A percentile compares a stretch with the other conserved stretches of the same genome.
These are phyloP conservation scores for Cladosporium halotolerans DNA, from an alignment of 2,329 filamentous ascomycete species.

Conservation along the genomic window DNA sequence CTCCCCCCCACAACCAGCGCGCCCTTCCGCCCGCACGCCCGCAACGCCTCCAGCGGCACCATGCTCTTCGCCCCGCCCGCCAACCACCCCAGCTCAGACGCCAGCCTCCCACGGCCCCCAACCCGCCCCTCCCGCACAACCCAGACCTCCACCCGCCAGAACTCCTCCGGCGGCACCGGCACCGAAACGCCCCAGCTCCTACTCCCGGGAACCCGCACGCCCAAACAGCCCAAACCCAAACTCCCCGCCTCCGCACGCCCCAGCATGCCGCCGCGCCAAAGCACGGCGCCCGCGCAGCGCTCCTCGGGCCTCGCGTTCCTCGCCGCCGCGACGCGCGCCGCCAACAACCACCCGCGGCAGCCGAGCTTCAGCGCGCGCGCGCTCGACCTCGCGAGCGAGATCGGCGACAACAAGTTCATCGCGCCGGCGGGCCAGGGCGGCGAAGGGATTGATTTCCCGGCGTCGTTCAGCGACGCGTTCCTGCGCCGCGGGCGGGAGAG, in stretches of 20 bases:
- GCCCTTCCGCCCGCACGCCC: conserved; percentile 49
- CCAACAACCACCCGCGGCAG: conserved; percentile 32
- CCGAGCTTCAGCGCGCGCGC: conserved; percentile 59
- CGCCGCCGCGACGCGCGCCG: conserved; percentile 12
- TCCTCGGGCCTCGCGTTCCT: conserved; percentile 23
- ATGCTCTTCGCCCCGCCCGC: conserved; percentile 70
- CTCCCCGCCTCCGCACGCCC: conserved; percentile 5
- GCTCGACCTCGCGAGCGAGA: conserved; percentile 67
- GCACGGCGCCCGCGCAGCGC: conserved; percentile 17
- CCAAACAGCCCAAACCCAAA: conserved; percentile 48
- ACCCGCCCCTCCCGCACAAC: conserved; percentile 15
- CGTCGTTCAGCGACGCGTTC: conserved; percentile 45
- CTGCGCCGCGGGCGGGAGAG: conserved; percentile 30
- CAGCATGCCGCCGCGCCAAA: conserved; percentile 14
- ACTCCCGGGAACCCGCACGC: conserved; percentile 2
- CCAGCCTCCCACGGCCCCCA: conserved; percentile 31
- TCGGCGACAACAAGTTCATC: conserved; percentile 56
- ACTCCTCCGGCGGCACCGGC: conserved; percentile 31
- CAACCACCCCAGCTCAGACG: conserved; percentile 23
- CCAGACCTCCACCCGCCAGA: conserved; percentile 21
- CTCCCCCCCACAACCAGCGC: conserved; percentile 28
- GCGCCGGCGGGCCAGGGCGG: conserved; percentile 39
- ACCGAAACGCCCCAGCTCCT: conserved; percentile 28
- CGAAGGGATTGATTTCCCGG: conserved; percentile 20
- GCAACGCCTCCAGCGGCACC: conserved; percentile 74